These are phyloP conservation scores for Calendula officinalis DNA, from an alignment of 129 eudicot species.

Conservation along the genomic window DNA sequence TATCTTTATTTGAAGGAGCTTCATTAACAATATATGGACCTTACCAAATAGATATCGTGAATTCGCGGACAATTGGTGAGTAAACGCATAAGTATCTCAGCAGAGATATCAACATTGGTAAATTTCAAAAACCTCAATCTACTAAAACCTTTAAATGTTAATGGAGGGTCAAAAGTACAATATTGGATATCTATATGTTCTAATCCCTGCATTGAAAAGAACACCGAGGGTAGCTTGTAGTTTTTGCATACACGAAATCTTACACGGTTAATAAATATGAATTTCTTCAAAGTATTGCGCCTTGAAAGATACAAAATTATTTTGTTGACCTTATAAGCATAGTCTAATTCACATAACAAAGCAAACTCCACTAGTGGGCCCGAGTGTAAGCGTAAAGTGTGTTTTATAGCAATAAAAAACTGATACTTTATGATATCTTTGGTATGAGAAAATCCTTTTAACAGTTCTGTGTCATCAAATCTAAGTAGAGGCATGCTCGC, in stretches of 20 bases:
- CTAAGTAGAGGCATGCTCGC: background rate
- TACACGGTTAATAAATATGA: background rate
- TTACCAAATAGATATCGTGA: slow-evolving; percentile 3
- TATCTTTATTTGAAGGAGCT: background rate
- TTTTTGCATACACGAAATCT: no score
- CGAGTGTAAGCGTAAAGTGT: slow-evolving; percentile 18
- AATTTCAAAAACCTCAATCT: slow-evolving; percentile 1
- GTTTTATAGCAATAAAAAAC: slow-evolving; percentile 1
- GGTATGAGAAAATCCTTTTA: background rate
- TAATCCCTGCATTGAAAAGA: slow-evolving; percentile 14
- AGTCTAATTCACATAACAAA: slow-evolving; percentile 12
- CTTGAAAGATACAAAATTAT: slow-evolving; percentile 18
- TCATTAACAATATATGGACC: background rate
- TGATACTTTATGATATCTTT: background rate
- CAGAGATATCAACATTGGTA: slow-evolving; percentile 3
- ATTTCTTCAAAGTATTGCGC: background rate
- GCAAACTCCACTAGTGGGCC: slow-evolving; percentile 18
- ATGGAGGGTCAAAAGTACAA: slow-evolving; percentile 21
- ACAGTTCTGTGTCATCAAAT: background rate
- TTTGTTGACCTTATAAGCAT: slow-evolving; percentile 14
- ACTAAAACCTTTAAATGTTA: slow-evolving; percentile 18
- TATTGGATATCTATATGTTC: slow-evolving; percentile 6
- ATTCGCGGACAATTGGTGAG: slow-evolving; percentile 22
- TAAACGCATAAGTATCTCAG: background rate
- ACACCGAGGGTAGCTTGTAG: slow-evolving; percentile 11